These are phyloP conservation scores for Quaeritorhiza haematococci DNA, from an alignment of 371 early-diverging fungal genomes.

Conservation along the genomic window DNA sequence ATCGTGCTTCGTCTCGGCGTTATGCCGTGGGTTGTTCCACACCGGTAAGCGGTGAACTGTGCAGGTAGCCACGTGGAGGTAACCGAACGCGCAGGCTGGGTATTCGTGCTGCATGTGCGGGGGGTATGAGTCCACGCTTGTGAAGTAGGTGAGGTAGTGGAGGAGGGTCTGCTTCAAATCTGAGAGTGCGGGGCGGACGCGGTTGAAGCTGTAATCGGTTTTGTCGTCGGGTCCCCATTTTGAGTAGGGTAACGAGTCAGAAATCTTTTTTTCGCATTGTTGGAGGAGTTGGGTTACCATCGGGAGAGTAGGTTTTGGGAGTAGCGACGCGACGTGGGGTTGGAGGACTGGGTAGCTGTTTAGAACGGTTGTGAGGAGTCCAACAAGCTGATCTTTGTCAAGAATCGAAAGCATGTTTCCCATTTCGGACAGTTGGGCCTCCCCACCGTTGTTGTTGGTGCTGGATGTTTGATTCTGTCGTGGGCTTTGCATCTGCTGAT, in stretches of 20 bases:
- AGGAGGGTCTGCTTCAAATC: constrained; percentile 73
- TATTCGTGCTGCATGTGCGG: constrained; percentile 48
- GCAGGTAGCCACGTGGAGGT: constrained; percentile 63
- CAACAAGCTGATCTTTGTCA: constrained; percentile 67
- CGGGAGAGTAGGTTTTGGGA: constrained; percentile 82
- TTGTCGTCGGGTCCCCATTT: constrained; percentile 66
- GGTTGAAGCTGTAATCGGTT: constrained; percentile 80
- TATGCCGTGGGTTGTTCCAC: constrained; percentile 72
- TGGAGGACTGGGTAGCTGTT: constrained; percentile 67
- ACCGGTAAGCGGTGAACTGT: constrained; percentile 69
- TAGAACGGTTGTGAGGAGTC: constrained; percentile 65
- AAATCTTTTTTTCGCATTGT: constrained; percentile 64
- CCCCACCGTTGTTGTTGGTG: too few species aligned
- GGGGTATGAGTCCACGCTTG: constrained; percentile 46
- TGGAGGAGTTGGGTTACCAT: constrained; percentile 65
- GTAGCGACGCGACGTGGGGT: constrained; percentile 62
- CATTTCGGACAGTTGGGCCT: too few species aligned
- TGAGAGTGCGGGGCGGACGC: constrained; percentile 69
- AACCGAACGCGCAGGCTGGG: constrained; percentile 69
- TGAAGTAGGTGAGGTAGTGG: constrained; percentile 84
- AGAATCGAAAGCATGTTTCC: constrained; percentile 40
- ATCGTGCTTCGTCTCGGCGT: constrained; percentile 52
- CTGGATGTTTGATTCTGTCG: too few species aligned
- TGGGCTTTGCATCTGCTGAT: too few species aligned
- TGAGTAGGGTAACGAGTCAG: constrained; percentile 74